These are phyloP conservation scores for Fragilariopsis cylindrus DNA, from an alignment of 108 stramenopile species.

Conservation along the genomic window DNA sequence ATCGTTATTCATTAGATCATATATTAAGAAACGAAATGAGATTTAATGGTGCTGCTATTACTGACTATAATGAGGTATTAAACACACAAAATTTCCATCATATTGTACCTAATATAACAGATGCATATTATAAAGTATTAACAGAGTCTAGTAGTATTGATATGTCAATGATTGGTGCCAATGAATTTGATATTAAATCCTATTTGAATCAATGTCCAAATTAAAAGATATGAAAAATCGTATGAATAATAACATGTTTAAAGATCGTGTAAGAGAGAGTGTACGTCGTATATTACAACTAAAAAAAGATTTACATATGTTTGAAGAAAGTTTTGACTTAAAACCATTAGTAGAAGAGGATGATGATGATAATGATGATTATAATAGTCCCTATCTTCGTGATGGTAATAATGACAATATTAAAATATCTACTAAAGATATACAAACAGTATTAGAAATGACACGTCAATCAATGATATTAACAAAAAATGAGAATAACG, in stretches of 20 bases:
- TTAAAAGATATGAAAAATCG: neutral
- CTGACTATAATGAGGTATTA: constrained; percentile 82
- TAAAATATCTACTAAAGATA: constrained; percentile 30
- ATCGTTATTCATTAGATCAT: constrained; percentile 41
- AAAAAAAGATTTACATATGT: constrained; percentile 73
- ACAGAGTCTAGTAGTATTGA: constrained; percentile 68
- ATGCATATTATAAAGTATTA: constrained; percentile 60
- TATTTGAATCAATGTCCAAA: constrained; percentile 19
- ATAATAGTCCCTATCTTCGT: constrained; percentile 21
- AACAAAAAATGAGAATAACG: constrained; percentile 54
- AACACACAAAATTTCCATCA: constrained; percentile 72
- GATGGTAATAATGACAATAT: constrained; percentile 24
- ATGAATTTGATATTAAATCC: constrained; percentile 43
- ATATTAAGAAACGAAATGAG: constrained; percentile 62
- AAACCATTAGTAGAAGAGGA: neutral
- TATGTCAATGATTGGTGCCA: constrained; percentile 74
- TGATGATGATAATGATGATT: constrained; percentile 22
- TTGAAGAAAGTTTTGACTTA: constrained; percentile 49
- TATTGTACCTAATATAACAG: constrained; percentile 23
- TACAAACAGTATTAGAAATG: constrained; percentile 50
- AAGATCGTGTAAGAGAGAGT: constrained; percentile 47
- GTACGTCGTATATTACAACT: constrained; percentile 60
- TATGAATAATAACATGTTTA: constrained; percentile 8
- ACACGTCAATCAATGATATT: constrained; percentile 65
- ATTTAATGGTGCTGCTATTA: constrained; percentile 76